Percentiles rank a stretch among this genome's conserved stretches.
Conservation (phyloP, 164 flowering plant species). For the Berberis thunbergii region DNA sequence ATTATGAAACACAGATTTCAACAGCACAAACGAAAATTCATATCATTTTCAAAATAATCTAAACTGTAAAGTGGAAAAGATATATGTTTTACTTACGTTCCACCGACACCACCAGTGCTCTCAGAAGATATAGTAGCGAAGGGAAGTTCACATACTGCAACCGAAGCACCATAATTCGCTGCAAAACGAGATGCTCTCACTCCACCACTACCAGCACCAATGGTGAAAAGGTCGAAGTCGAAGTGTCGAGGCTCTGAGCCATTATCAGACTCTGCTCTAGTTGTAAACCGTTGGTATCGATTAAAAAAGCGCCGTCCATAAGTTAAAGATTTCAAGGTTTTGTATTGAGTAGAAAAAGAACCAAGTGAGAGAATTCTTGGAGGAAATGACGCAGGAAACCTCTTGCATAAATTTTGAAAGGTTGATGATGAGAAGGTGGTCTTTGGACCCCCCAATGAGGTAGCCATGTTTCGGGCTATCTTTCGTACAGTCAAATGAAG, state of each 20-base stretch:
- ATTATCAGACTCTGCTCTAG: conserved; percentile 36
- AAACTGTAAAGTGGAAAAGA: not conserved
- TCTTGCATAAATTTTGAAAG: conserved; percentile 1
- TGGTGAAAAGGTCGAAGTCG: conserved; percentile 73
- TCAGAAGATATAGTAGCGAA: conserved; percentile 85
- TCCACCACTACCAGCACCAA: conserved; percentile 84
- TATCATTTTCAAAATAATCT: not conserved
- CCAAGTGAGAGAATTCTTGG: not conserved
- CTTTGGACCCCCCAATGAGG: not conserved
- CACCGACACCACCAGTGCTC: conserved; percentile 82
- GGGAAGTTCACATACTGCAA: conserved; percentile 91
- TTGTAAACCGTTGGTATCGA: conserved; percentile 17
- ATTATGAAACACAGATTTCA: too few relatives aligned
- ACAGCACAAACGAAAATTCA: too few relatives aligned
- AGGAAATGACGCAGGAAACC: not conserved
- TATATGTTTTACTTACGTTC: conserved; percentile 54
- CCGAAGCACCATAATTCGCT: conserved; percentile 54
- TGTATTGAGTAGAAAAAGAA: conserved; percentile 9
- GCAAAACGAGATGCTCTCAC: conserved; percentile 76
- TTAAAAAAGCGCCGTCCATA: conserved; percentile 11
- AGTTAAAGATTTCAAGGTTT: conserved; percentile 20
- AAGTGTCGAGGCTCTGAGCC: conserved; percentile 39
- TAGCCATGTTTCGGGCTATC: not conserved
- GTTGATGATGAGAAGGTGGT: not conserved
- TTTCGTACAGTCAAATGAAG: too few relatives aligned